Base-by-base conservation (phyloP, 768 basidiomycete species). In the Psilocybe azurescens region DNA sequence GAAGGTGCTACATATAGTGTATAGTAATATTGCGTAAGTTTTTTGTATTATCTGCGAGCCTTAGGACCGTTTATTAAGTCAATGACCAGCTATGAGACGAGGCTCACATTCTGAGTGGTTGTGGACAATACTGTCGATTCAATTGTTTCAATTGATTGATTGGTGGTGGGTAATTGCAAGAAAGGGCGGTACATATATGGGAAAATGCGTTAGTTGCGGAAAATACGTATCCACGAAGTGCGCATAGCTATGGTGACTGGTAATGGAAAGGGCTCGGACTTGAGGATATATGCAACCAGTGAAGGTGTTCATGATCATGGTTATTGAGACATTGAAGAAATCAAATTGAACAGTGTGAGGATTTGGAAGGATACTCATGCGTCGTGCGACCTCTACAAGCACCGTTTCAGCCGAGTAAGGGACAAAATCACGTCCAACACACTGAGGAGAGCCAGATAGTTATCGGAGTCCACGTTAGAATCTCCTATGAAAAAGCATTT, bases 361-460 rank as follows among this genome's bases (percentile, higher is more conserved):
- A 33, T 70, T 72, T 24, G 63, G 63, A n/a, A 73, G 64, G 33
- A 70, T 53, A 0, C 67, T 41, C 5, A 72, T 65, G 44, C 69
- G 70, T 30, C 65, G 55, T 18, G 64, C 66, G n/a, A 73, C 59
- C 49, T 78, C 74, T 5, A 32, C 16, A 5, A 68, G 29, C 9
- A 72, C 65, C 2, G 52, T 59, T 14, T 54, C 50, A 13, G 46
- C 5, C 3, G 61, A 69, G 30, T 49, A 63, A 10, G 57, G 18
- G 5, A 55, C 59, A 72, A 46, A 10, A 61, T 24, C 3, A 69
- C 62, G 49, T 70, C 68, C 14, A 71, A 58, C 8, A 58, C 62
- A 53, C 70, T 65, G 20, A 20, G 20, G 20, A 20, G 20, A 20
- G 20, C 20, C 20, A 20, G 20, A 20, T 20, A 20, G 20, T 20